A percentile compares a stretch with the other conserved stretches of the same genome.
These are phyloP conservation scores for Dactylorhiza incarnata DNA, from an alignment of 106 monocot genomes.

Conservation along the genomic window DNA sequence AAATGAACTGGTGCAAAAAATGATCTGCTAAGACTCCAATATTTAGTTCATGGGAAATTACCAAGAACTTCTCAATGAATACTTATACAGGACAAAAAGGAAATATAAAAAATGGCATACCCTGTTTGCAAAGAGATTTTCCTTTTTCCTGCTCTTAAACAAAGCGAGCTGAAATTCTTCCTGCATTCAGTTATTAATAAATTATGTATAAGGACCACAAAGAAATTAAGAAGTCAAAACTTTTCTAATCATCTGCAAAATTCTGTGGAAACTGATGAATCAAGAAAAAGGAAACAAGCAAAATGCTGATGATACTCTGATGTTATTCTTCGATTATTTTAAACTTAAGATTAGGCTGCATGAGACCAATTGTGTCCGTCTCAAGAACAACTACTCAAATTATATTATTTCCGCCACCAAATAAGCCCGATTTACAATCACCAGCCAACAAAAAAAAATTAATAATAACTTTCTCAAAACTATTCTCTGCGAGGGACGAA, in stretches of 20 bases:
- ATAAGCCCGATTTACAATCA: background rate
- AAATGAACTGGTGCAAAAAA: background rate
- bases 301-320: background rate
- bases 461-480: too few species aligned
- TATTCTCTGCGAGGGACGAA: background rate
- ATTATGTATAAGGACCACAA: conserved; percentile 1
- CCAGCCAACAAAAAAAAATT: background rate
- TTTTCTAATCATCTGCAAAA: background rate
- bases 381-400: background rate
- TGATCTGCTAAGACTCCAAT: background rate
- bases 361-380: background rate
- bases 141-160: conserved; percentile 69
- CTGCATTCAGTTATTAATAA: conserved; percentile 33
- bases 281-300: background rate
- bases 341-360: background rate
- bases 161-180: conserved; percentile 95
- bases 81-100: background rate
- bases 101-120: conserved; percentile 24
- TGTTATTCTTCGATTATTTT: background rate
- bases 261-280: background rate
- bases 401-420: background rate
- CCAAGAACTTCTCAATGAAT: background rate
- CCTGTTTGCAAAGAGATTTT: conserved; percentile 89
- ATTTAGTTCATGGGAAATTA: background rate
- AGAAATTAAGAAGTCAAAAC: background rate